Evolutionary conservation across 176 grass and related monocot species (phyloP).

Genomic region (Melocanna baccifera): DNA sequence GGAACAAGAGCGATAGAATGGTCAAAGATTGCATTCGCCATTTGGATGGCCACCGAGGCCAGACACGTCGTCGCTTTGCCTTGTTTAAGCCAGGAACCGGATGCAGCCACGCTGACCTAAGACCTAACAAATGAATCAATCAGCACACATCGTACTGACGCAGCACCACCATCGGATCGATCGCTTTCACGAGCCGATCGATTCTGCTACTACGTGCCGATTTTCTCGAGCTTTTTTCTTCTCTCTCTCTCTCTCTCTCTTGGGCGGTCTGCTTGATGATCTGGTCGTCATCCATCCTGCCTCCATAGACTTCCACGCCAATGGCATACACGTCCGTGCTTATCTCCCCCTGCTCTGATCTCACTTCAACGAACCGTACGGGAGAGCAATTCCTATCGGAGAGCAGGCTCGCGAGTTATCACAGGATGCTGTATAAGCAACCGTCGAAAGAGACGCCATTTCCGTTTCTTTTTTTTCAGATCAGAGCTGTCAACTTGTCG

Average conservation of each 20-base stretch:
- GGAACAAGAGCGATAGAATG: too few species aligned
- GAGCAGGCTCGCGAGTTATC: background rate
- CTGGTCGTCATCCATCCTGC: background rate
- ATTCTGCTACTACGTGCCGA: background rate
- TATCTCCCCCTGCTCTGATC: background rate
- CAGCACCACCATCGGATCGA: background rate
- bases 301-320: background rate
- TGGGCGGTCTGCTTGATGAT: background rate
- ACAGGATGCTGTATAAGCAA: background rate
- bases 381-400: background rate
- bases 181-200: background rate
- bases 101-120: slow-evolving; percentile 8
- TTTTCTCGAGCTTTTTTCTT: background rate
- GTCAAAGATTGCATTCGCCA: too few species aligned
- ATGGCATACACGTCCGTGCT: background rate
- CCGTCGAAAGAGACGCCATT: background rate
- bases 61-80: background rate
- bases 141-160: background rate
- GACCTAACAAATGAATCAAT: slow-evolving; percentile 11
- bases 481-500: background rate
- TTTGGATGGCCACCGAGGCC: too few species aligned
- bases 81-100: slow-evolving; percentile 1
- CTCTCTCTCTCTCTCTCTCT: background rate
- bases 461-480: background rate
- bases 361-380: background rate